Percentiles rank a stretch among this genome's conserved stretches.
These are phyloP conservation scores for Scenedesmus sp. DNA, from an alignment of 163 green algal genomes.

Conservation along the genomic window DNA sequence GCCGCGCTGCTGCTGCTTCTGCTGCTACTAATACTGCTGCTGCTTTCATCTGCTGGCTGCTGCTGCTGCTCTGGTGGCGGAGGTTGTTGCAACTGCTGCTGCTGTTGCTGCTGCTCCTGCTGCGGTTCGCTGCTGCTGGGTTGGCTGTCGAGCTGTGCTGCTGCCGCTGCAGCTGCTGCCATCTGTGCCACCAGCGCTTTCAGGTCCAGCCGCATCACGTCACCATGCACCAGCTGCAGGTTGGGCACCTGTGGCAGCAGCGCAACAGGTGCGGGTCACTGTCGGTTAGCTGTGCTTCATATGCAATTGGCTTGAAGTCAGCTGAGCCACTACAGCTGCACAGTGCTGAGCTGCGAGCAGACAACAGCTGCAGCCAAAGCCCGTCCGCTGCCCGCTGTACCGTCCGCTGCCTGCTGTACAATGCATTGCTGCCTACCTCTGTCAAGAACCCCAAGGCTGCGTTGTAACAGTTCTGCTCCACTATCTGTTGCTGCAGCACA, in stretches of 20 bases:
- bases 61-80: neutral
- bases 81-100: neutral
- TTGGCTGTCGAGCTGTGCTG: neutral
- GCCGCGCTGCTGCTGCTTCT: conserved; percentile 8
- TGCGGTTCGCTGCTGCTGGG: neutral
- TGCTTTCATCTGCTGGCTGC: neutral
- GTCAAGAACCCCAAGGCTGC: neutral
- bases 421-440: neutral
- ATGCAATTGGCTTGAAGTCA: neutral
- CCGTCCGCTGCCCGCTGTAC: neutral
- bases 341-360: neutral
- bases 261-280: neutral
- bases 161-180: neutral
- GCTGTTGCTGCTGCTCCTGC: conserved; percentile 23
- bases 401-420: neutral
- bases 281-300: neutral
- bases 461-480: neutral
- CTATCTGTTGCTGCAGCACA: neutral
- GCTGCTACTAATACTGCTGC: conserved; percentile 6
- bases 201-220: conserved; percentile 78
- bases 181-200: conserved; percentile 47
- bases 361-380: neutral
- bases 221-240: conserved; percentile 77
- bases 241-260: conserved; percentile 51
- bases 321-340: neutral